These are phyloP conservation scores for Tylopilus sp. DNA, from an alignment of 1,284 basidiomycete species.

Conservation along the genomic window DNA sequence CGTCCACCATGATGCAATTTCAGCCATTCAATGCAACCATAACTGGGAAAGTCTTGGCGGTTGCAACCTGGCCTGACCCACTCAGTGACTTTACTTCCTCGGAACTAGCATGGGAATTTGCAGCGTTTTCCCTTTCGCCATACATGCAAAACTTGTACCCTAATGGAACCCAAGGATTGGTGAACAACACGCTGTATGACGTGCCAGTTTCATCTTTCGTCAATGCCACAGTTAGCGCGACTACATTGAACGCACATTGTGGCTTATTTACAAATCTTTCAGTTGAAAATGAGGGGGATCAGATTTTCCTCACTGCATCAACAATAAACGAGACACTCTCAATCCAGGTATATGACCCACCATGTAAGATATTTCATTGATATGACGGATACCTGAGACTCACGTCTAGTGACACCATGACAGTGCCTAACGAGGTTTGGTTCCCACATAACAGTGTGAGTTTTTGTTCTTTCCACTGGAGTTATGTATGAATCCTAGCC, in stretches of 20 bases:
- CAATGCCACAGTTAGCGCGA: constrained; percentile 2
- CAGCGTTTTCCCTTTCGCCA: background rate
- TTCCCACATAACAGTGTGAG: background rate
- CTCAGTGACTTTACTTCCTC: background rate
- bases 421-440: constrained; percentile 4
- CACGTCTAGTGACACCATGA: background rate
- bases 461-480: no score
- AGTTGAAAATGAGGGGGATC: no score
- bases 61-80: background rate
- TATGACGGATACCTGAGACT: background rate
- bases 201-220: background rate
- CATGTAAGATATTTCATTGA: background rate
- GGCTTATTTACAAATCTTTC: constrained; percentile 8
- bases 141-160: background rate
- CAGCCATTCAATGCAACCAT: background rate
- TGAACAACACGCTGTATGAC: background rate
- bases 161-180: background rate
- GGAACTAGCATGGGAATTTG: background rate
- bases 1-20: background rate
- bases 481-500: background rate
- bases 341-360: background rate
- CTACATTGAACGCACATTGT: constrained; percentile 2
- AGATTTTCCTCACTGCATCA: background rate
- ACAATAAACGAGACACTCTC: background rate
- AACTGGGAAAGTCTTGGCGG: background rate